Base-by-base conservation (phyloP, 2,329 filamentous ascomycete species). In the Teratosphaeria viscida region DNA sequence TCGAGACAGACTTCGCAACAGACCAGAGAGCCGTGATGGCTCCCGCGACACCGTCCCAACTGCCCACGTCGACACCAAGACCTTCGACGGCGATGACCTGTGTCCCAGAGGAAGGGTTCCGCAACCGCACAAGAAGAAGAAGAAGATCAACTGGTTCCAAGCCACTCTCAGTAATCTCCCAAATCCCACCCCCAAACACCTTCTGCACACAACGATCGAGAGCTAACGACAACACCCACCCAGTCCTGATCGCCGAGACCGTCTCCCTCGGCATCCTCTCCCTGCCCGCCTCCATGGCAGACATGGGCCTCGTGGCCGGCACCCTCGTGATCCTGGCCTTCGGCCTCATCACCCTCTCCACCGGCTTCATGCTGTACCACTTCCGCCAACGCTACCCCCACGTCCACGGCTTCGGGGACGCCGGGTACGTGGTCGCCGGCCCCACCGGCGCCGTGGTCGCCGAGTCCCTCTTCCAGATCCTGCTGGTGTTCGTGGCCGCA, bases 401-500 rank as follows among this genome's bases (percentile, higher is more conserved):
- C 16, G 65, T 68, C 7, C 57, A 65, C 52, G 85, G 84, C 65
- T 87, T 89, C 70, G 84, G 85, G 27, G 87, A 90, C 66, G 86
- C 84, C 16, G 86, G 85, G 1, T 77, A 81, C 58, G 77, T 89
- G 52, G 75, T 89, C 52, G 61, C 79, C 60, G 87, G 87, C 3
- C 75, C 75, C 7, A 75, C 83, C 43, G 86, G 85, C 1, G 81
- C 84, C 62, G 85, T 88, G 69, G 62, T 89, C 26, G 75, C 89
- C 59, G 85, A 84, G 23, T 74, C 76, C 63, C 85, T 82, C 62
- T 85, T 87, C 65, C 75, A 82, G 8, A 73, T 89, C 32, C 85
- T 89, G 72, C 75, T 89, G 37, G 75, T 86, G 58, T 88, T 90
- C 73, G 81, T 86, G 63, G 85, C 86, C 72, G 85, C 81, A 47